Evolutionary conservation across 352 stramenopile genomes (phyloP), one percentile per base, ranked within the genome.

Genomic region (Thalassiosira delicatula): DNA sequence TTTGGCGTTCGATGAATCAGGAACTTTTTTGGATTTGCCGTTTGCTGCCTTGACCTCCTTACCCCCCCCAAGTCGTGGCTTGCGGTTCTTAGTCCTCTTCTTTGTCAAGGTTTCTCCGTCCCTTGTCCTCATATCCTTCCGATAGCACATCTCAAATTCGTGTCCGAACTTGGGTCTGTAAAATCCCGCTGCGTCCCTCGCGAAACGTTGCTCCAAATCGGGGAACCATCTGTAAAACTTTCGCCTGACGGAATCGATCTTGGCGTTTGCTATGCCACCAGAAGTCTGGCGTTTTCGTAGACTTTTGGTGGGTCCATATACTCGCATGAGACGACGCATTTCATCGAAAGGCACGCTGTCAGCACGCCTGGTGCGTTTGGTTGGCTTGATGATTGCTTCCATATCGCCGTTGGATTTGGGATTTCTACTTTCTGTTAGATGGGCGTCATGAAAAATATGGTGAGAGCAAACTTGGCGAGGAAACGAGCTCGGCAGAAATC

Each of bases 221-320:
- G 74, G 74, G 66, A 82, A 82, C 74, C 74, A 82, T 35, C 74
- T 65, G 42, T 82, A 82, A 54, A 82, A 82, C 57, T 82, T 82
- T 27, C 74, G 74, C 40, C 70, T 82, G 74, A 82, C 37, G 2
- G 65, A 76, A 49, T 82, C 74, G 9, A 33, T 56, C 30, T 82
- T 82, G 17, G 60, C 25, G 19, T 66, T 56, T 23, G 35, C 56
- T 23, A 30, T 12, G 14, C 49, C 40, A n/a, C 29, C 65, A 9
- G n/a, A 17, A 17, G 11, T 44, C 5, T 69, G 63, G 21, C 68
- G 75, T 19, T 67, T 83, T n/a, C 75, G 75, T 33, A 73, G 75
- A 29, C 65, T 70, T 51, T 83, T 83, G 56, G 72, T 51, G n/a
- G 75, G 68, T 17, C 75, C 75, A 33, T 83, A 83, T 37, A 70